phyloP scores from a whole-genome alignment of 1,284 basidiomycete species.

The Leccinum pallidistipes region DNA sequence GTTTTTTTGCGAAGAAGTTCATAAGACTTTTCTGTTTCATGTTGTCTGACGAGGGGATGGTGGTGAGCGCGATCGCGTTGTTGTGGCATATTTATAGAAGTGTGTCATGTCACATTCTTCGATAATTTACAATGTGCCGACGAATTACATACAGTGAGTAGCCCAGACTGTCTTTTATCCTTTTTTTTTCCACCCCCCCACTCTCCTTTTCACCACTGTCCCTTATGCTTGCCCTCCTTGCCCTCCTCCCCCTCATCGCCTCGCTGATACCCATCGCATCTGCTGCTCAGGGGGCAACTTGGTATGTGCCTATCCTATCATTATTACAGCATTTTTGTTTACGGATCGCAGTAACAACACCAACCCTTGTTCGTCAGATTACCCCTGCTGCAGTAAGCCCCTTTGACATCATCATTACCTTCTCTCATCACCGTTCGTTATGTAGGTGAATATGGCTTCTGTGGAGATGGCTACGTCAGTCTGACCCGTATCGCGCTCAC shows the following conservation, averaged over 20 bases:
- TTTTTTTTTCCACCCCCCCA: background rate
- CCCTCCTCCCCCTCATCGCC: conserved; percentile 21
- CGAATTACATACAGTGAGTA: background rate
- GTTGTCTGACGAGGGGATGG: conserved; percentile 33
- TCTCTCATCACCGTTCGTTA: conserved; percentile 1
- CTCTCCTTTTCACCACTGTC: conserved; percentile 19
- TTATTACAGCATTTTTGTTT: background rate
- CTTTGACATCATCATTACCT: background rate
- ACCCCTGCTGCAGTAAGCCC: conserved; percentile 69
- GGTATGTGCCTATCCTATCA: conserved; percentile 16
- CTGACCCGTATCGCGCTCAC: background rate
- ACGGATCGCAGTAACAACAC: conserved; percentile 48
- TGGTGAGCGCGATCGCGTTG: conserved; percentile 5
- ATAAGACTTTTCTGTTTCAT: conserved; percentile 75
- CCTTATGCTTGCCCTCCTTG: conserved; percentile 25
- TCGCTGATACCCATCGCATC: conserved; percentile 14
- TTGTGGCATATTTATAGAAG: conserved; percentile 21
- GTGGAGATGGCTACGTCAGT: conserved; percentile 56
- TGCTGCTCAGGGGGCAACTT: conserved; percentile 30
- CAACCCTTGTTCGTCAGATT: conserved; percentile 50
- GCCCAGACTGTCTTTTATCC: background rate
- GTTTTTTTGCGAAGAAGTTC: conserved; percentile 62
- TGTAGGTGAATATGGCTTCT: conserved; percentile 73
- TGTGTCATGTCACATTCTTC: background rate
- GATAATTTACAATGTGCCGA: background rate